A percentile compares a stretch with the other conserved stretches of the same genome.
Evolutionary conservation across 2,329 filamentous ascomycete genomes (phyloP).

Genomic region (Colletotrichum trifolii): DNA sequence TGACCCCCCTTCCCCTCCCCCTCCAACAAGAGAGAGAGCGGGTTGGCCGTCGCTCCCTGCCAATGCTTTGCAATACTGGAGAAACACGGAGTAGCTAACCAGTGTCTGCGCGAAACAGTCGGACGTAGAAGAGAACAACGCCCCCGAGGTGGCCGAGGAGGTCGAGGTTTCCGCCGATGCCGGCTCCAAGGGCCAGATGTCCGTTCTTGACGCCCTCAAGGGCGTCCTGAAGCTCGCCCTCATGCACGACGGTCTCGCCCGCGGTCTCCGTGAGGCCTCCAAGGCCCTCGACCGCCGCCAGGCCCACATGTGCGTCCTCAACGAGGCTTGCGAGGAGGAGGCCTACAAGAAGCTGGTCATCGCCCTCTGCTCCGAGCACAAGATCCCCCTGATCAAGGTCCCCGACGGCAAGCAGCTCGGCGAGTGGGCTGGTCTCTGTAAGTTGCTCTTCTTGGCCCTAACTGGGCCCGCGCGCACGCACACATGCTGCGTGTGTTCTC

Average conservation of each 20-base stretch:
- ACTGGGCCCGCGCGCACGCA: too few relatives aligned
- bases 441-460: constrained; percentile 55
- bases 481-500: too few relatives aligned
- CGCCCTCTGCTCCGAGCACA: constrained; percentile 98
- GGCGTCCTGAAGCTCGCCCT: constrained; percentile 98
- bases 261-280: constrained; percentile 96
- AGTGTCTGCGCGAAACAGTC: constrained; percentile 67
- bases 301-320: constrained; percentile 99
- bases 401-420: constrained; percentile 99
- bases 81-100: constrained; percentile 35
- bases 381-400: constrained; percentile 99
- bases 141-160: constrained; percentile 85
- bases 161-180: constrained; percentile 96
- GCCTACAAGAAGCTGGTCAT: constrained; percentile 99
- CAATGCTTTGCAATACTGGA: neutral
- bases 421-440: constrained; percentile 99
- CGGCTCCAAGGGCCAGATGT: constrained; percentile 91
- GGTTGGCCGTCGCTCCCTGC: too few relatives aligned
- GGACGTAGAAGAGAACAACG: constrained; percentile 99
- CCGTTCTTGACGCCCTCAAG: constrained; percentile 97
- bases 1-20: constrained; percentile 3
- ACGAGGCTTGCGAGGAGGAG: constrained; percentile 99
- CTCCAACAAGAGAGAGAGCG: neutral
- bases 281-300: constrained; percentile 99
- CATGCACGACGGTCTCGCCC: constrained; percentile 99